Evolutionary conservation across 2,329 filamentous ascomycete genomes (phyloP).

Genomic region (Fusarium irregulare): DNA sequence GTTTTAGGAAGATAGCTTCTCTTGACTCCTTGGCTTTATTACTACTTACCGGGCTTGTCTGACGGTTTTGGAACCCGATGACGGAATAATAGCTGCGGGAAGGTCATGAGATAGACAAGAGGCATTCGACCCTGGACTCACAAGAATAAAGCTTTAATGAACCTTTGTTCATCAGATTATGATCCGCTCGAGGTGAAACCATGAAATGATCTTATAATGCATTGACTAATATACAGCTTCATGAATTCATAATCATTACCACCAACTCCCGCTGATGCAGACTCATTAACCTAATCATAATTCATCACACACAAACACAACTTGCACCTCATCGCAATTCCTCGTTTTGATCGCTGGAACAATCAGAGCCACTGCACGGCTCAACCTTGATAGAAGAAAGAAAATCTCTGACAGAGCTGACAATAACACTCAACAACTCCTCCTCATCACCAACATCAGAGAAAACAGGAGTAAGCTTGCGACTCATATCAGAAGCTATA

Average conservation of each 20-base stretch:
- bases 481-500: background rate
- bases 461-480: slow-evolving; percentile 1
- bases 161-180: too few species aligned
- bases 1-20: background rate
- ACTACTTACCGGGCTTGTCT: background rate
- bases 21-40: background rate
- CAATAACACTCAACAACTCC: background rate
- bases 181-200: background rate
- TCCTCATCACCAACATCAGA: background rate
- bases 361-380: background rate
- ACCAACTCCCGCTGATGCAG: background rate
- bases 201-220: background rate
- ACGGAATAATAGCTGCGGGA: background rate
- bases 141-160: background rate
- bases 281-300: background rate
- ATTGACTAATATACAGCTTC: background rate
- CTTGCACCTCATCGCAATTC: background rate
- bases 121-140: background rate
- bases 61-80: background rate
- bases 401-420: slow-evolving; percentile 2
- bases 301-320: slow-evolving; percentile 6
- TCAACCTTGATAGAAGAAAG: background rate
- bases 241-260: slow-evolving; percentile 9
- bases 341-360: background rate
- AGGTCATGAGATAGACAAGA: background rate